phyloP scores from a whole-genome alignment of 352 stramenopile species.

The Pythium guiyangense region DNA sequence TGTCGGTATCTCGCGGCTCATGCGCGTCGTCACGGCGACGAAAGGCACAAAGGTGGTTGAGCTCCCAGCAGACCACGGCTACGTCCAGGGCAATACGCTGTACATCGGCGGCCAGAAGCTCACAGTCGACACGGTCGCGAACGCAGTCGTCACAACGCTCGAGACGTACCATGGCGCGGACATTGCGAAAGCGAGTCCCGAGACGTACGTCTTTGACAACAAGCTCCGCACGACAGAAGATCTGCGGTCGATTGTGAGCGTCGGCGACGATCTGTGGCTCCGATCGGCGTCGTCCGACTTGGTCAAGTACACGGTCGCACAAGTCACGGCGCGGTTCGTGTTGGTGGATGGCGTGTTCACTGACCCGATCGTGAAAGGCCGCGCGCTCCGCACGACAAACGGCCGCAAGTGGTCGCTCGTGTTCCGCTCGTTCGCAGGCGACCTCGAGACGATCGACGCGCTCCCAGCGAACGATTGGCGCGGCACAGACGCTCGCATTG shows the following conservation, averaged over 20 bases:
- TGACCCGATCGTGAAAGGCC: slow-evolving; percentile 26
- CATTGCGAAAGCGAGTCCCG: slow-evolving; percentile 23
- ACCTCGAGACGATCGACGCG: slow-evolving; percentile 52
- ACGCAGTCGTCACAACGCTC: slow-evolving; percentile 25
- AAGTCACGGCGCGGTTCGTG: slow-evolving; percentile 28
- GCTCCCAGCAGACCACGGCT: slow-evolving; percentile 39
- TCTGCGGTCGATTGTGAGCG: slow-evolving; percentile 25
- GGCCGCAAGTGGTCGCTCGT: slow-evolving; percentile 63
- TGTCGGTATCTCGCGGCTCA: slow-evolving; percentile 39
- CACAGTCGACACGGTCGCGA: slow-evolving; percentile 23
- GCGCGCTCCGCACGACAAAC: slow-evolving; percentile 29
- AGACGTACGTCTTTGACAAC: slow-evolving; percentile 59
- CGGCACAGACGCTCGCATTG: slow-evolving; percentile 47
- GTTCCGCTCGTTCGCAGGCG: slow-evolving; percentile 60
- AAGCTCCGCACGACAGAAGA: slow-evolving; percentile 56
- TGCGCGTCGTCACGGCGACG: slow-evolving; percentile 41
- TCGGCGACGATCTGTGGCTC: slow-evolving; percentile 55
- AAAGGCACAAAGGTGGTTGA: slow-evolving; percentile 24
- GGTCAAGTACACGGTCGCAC: slow-evolving; percentile 34
- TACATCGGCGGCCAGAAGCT: slow-evolving; percentile 35
- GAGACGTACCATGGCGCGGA: slow-evolving; percentile 27
- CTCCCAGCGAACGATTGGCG: slow-evolving; percentile 55
- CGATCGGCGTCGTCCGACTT: slow-evolving; percentile 33
- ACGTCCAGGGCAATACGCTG: slow-evolving; percentile 21
- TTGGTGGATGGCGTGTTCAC: slow-evolving; percentile 47